phyloP scores from a whole-genome alignment of 2,329 filamentous ascomycete genomes.

The Penicillium digitatum region DNA sequence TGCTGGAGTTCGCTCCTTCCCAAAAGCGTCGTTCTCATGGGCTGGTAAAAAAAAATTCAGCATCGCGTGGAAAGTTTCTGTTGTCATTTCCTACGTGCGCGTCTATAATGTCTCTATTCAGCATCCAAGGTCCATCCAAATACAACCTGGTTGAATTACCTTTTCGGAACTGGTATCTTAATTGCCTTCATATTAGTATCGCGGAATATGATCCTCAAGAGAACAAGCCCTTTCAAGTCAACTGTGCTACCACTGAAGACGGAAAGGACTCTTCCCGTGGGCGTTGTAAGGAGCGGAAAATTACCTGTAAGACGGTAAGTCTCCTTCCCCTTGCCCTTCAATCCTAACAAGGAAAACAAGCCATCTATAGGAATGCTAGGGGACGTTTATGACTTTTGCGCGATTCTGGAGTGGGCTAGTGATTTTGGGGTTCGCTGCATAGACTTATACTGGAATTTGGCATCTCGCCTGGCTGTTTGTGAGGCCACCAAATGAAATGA shows the following conservation, averaged over 20 bases:
- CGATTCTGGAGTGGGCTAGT: background rate
- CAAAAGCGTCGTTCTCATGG: background rate
- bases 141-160: background rate
- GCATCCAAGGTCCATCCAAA: background rate
- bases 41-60: background rate
- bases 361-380: background rate
- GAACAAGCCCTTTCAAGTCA: background rate
- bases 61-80: background rate
- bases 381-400: background rate
- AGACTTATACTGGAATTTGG: background rate
- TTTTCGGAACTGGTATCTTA: background rate
- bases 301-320: background rate
- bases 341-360: background rate
- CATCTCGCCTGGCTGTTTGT: background rate
- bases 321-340: too few relatives aligned
- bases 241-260: background rate
- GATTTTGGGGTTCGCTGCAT: background rate
- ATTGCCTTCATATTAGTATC: background rate
- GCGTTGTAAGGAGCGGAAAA: background rate
- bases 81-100: background rate
- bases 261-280: background rate
- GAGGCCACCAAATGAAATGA: background rate
- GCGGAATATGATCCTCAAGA: background rate
- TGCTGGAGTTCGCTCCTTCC: background rate
- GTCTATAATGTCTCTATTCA: background rate